Conservation (phyloP, 2,329 filamentous ascomycete genomes). For the Verruconis gallopava region DNA sequence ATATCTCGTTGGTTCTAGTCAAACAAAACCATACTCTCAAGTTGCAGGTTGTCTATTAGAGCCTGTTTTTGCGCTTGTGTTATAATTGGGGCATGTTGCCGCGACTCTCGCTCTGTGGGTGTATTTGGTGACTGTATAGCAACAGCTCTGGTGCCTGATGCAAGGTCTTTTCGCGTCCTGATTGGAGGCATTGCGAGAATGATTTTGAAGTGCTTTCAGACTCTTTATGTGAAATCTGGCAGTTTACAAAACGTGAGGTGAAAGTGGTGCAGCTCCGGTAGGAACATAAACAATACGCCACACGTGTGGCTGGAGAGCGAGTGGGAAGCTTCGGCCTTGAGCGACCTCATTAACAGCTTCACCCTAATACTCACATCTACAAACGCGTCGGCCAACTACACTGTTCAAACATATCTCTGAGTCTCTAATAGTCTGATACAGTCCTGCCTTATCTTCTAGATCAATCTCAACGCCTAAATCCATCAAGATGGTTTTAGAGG, state of each 20-base stretch:
- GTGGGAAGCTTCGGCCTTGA: background rate
- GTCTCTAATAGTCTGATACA: no score
- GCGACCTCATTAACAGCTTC: no score
- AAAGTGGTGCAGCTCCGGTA: background rate
- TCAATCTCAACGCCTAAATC: no score
- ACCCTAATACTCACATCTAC: no score
- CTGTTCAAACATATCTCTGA: no score
- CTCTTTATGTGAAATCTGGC: background rate
- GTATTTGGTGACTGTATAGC: conserved; percentile 3
- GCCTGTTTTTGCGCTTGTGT: conserved; percentile 61
- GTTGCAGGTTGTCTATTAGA: conserved; percentile 75
- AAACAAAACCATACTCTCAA: conserved; percentile 51
- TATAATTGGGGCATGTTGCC: conserved; percentile 14
- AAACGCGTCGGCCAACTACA: no score
- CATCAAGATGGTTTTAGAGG: conserved; percentile 90
- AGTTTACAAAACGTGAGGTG: no score
- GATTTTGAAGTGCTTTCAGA: no score
- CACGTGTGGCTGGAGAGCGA: background rate
- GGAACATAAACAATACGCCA: background rate
- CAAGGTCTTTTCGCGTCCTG: background rate
- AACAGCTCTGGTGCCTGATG: background rate
- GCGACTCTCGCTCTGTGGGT: conserved; percentile 3
- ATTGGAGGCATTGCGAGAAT: conserved; percentile 5
- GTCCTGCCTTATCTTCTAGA: no score
- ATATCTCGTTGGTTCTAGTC: conserved; percentile 18